Conservation (phyloP, 1,284 basidiomycete genomes). For the Irpex sp. region DNA sequence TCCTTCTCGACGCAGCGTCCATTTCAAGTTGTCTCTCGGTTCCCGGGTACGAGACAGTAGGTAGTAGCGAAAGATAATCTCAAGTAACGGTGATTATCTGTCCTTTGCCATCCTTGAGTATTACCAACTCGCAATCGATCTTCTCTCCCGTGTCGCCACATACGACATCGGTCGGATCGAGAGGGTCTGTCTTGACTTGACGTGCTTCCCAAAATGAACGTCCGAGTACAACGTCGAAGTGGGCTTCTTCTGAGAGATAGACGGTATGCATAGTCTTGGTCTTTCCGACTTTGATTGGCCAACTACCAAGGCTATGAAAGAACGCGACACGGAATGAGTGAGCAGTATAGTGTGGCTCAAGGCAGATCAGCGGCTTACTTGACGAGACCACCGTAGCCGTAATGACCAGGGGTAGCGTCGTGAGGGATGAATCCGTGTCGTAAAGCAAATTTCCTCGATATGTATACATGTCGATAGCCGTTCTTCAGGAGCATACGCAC, state of each 20-base stretch:
- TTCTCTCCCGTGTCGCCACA: conserved; percentile 96
- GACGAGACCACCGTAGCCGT: conserved; percentile 83
- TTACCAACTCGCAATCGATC: conserved; percentile 88
- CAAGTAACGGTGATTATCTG: conserved; percentile 86
- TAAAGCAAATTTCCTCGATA: conserved; percentile 90
- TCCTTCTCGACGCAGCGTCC: no score
- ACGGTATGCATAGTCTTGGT: conserved; percentile 48
- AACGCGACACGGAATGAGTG: background rate
- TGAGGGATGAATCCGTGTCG: conserved; percentile 87
- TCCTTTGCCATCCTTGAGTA: conserved; percentile 83
- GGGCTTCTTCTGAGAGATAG: conserved; percentile 90
- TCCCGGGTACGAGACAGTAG: background rate
- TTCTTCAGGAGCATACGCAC: conserved; percentile 91
- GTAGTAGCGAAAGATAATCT: conserved; percentile 6
- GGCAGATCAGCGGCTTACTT: conserved; percentile 40
- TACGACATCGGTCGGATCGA: conserved; percentile 88
- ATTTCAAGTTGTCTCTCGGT: no score
- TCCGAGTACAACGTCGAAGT: conserved; percentile 96
- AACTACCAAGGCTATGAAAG: conserved; percentile 57
- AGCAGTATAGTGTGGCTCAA: background rate
- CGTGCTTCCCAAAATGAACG: conserved; percentile 92
- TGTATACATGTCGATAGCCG: conserved; percentile 94
- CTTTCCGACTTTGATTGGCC: conserved; percentile 64
- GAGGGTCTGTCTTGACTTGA: conserved; percentile 75
- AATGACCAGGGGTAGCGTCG: conserved; percentile 78